Base-by-base conservation (phyloP, 163 green algal species). In the Volvox carteri region DNA sequence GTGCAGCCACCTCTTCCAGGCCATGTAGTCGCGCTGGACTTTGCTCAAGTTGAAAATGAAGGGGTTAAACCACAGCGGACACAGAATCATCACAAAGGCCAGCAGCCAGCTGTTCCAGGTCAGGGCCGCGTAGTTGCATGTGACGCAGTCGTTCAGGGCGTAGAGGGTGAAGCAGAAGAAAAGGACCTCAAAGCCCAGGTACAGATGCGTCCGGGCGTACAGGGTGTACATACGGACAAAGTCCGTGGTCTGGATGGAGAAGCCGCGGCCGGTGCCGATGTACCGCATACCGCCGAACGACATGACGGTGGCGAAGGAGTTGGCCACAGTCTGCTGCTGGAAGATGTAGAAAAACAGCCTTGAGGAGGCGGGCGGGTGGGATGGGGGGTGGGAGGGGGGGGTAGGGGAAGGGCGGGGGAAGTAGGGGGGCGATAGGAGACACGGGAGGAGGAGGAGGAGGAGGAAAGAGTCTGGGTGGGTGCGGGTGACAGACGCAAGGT, bases 321-420 rank as follows among this genome's bases (percentile, higher is more conserved):
- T 91, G 93, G 90, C 93, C 90, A 89, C 95, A 0, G 96, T 97
- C 87, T 95, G 92, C 65, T 95, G 90, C 86, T 95, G 93, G 90
- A 98, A 97, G 77, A 97, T 95, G 92, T 96, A 97, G 92, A 98
- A 98, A 25, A 95, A 79, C 50, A 98, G 88, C 44, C 80, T 87
- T 39, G 39, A 25, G 76, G 52, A 33, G 18, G 39, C 23, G 65
- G 78, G 41, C n/a, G 58, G 41, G 37, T 30, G 28, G 56, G 56
- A 67, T 72, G 58, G 58, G 18, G 58, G 58, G 58, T 12, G 23
- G 58, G n/a, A 33, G 58, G n/a, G 58, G 23, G 16, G 50, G 50
- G 50, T 33, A 19, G 67, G 67, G 67, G 33, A 46, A 46, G 67
- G 67, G 67, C 21, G n/a, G 33, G 67, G 67, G 14, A 25, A 12